Evolutionary conservation across 352 stramenopile genomes (phyloP), one percentile per base, ranked within the genome.

Genomic region (Globisporangium canariense): DNA sequence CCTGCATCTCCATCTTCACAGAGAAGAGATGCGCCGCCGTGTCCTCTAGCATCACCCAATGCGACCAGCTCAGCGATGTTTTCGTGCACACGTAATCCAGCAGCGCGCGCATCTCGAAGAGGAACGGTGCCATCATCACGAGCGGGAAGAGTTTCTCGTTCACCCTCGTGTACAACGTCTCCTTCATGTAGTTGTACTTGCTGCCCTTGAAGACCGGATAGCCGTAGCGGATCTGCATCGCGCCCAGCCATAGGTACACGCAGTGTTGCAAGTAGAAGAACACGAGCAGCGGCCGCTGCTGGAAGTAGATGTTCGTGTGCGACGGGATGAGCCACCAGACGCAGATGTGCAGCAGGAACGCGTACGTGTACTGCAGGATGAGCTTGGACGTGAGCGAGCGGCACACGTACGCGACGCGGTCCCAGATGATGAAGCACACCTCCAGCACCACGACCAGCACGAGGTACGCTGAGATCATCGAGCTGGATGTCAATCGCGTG

Each of bases 61-160:
- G 84, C 16, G 78, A 60, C 82, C 83, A 89, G 45, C 78, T 88
- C 28, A 96, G 65, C 32, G 88, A 93, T 4, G 88, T 96, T 51
- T 85, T 94, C 1, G 84, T 94, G 69, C 88, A 96, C 43, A 94
- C 76, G 60, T 94, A 96, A 60, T 96, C 88, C 3, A 96, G 73
- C 34, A 96, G 62, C 9, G 88, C 83, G 3, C 88, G 88, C 82
- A 94, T 92, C 47, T 96, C 88, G 62, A 96, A 96, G n/a, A 94
- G 64, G 60, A 96, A 96, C 36, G 88, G 88, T 1, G 79, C 84
- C 38, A 83, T 56, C 83, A 93, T 91, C 61, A 92, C 83, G 8
- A 96, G 68, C 34, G 79, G 73, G 58, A 91, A 94, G 16, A 88
- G 55, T 43, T 65, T 88, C 64, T 94, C 84, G 53, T 70, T 80